phyloP scores from a whole-genome alignment of 805 yeast species.

The Sporopachydermia lactativora region DNA sequence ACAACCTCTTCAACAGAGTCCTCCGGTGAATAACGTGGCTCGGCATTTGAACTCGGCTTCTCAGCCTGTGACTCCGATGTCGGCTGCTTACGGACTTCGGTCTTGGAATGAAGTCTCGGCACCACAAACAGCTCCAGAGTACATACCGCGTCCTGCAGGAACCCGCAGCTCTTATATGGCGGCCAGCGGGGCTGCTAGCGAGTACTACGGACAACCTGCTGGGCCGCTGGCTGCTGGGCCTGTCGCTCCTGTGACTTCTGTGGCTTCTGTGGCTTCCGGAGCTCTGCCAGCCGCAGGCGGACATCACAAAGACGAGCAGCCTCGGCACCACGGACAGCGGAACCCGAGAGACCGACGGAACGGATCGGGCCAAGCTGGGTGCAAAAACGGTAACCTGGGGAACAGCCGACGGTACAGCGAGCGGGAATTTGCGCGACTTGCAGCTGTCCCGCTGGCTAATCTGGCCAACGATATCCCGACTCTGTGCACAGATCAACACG shows the following conservation, averaged over 20 bases:
- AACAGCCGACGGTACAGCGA: constrained; percentile 9
- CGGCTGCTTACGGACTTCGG: no score
- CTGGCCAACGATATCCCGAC: constrained; percentile 50
- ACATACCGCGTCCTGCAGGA: no score
- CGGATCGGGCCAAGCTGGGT: constrained; percentile 4
- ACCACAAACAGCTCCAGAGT: no score
- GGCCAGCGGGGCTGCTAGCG: no score
- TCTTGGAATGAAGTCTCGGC: no score
- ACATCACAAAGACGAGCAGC: constrained; percentile 1
- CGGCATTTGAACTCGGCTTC: no score
- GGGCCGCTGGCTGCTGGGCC: no score
- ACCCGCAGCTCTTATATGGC: no score
- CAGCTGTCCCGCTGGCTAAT: constrained; percentile 31
- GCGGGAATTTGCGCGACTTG: constrained; percentile 13
- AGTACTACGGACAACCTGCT: no score
- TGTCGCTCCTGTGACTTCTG: constrained; percentile 4
- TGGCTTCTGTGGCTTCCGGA: constrained; percentile 6
- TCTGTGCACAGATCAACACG: constrained; percentile 91
- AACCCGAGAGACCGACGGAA: constrained; percentile 2
- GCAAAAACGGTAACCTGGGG: background rate
- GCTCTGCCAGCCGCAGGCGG: constrained; percentile 4
- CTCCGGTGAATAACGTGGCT: no score
- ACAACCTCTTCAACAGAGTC: no score
- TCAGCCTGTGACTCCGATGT: background rate
- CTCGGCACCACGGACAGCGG: constrained; percentile 2